A percentile compares a stretch with the other conserved stretches of the same genome.
Evolutionary conservation across 805 yeast genomes (phyloP).

Genomic region (Kuraishia ogatae): DNA sequence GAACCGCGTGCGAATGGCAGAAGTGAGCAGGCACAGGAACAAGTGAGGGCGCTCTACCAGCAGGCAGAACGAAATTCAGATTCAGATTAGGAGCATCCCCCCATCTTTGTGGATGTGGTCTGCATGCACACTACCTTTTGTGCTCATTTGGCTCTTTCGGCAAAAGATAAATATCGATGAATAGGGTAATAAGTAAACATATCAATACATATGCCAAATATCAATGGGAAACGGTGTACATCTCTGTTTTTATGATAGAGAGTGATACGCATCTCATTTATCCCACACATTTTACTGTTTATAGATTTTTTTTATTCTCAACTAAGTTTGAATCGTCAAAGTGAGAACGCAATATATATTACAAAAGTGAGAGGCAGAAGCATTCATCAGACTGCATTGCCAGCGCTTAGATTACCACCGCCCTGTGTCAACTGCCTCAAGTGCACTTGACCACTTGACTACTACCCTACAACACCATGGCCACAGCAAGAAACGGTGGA

Average conservation of each 20-base stretch:
- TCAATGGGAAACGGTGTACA: background rate
- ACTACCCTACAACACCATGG: background rate
- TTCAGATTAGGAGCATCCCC: background rate
- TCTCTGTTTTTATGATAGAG: background rate
- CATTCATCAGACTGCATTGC: background rate
- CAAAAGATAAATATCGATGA: background rate
- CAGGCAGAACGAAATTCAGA: background rate
- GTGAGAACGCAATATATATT: background rate
- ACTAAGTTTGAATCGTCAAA: background rate
- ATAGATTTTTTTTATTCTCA: background rate
- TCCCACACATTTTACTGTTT: background rate
- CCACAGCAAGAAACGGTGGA: constrained; percentile 1
- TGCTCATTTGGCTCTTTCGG: background rate
- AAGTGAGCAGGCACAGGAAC: too few relatives aligned
- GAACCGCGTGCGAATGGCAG: background rate
- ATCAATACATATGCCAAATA: background rate
- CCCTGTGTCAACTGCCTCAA: background rate
- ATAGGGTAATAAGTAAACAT: background rate
- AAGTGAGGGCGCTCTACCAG: background rate
- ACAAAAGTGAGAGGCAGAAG: background rate
- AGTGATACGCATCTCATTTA: background rate
- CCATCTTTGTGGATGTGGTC: background rate
- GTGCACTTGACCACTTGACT: background rate
- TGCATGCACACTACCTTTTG: background rate
- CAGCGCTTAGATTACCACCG: background rate